These are phyloP conservation scores for Salvia splendens DNA, from an alignment of 257 asterid species.

Conservation along the genomic window DNA sequence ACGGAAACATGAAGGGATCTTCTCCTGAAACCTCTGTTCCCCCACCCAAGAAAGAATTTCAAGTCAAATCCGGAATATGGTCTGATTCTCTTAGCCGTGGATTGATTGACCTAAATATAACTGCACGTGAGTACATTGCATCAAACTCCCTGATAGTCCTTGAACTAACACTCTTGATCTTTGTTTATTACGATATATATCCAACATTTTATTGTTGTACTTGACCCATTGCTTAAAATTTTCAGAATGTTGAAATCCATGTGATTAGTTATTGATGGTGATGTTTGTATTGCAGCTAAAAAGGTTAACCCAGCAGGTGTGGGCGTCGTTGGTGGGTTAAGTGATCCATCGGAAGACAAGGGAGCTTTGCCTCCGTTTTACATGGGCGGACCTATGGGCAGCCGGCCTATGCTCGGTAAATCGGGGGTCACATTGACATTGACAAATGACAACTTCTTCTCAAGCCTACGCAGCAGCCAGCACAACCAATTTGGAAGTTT, in stretches of 20 bases:
- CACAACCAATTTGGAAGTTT: conserved; percentile 67
- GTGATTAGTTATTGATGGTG: not conserved
- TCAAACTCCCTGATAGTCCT: too few relatives aligned
- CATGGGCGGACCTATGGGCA: conserved; percentile 67
- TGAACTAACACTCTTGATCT: not conserved
- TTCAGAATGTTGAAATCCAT: not conserved
- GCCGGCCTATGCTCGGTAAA: conserved; percentile 56
- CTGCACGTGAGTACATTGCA: conserved; percentile 69
- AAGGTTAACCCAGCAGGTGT: conserved; percentile 81
- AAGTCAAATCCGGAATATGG: conserved; percentile 95
- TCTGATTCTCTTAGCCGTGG: conserved; percentile 98
- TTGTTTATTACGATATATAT: too few relatives aligned
- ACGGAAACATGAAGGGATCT: conserved; percentile 41
- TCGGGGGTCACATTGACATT: conserved; percentile 51
- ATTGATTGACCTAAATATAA: conserved; percentile 76
- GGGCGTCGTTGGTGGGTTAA: conserved; percentile 73
- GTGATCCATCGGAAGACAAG: conserved; percentile 56
- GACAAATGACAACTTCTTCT: conserved; percentile 60
- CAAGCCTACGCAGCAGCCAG: conserved; percentile 58
- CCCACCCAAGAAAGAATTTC: conserved; percentile 58
- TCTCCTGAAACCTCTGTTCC: conserved; percentile 38
- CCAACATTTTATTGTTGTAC: too few relatives aligned
- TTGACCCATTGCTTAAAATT: too few relatives aligned
- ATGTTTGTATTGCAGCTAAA: conserved; percentile 58
- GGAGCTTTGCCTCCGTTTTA: conserved; percentile 60